Base-by-base conservation (phyloP, 2,329 filamentous ascomycete genomes). In the Cytospora piceicola region DNA sequence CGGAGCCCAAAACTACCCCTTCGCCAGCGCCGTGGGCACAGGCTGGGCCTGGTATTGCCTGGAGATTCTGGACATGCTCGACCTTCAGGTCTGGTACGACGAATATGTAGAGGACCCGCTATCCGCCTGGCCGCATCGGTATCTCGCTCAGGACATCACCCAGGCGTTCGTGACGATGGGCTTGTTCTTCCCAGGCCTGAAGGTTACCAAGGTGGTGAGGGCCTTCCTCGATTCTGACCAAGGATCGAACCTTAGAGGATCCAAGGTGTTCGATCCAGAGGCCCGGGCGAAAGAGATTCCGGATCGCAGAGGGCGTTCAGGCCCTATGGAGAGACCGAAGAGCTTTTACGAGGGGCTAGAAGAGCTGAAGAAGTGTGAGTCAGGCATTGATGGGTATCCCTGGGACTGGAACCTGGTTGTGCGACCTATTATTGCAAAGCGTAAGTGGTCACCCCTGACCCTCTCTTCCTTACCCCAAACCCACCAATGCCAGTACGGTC, bases 181-280 rank as follows among this genome's bases (percentile, higher is more conserved):
- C 0, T 72, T 79, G 8, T 81, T 81, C 71, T 80, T 80, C 67
- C 72, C 72, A 3, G 69, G 72, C 1, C 62, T 74, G 1, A 65
- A 71, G 20, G 63, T 70, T 65, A 69, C 63, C 34, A 68, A 69
- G 27, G 15, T 63, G 11, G 53, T 51, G 24, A 51, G 60, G 5
- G 36, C 55, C 1, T 63, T 51, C 22, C 29, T 63, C 15, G 60
- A 51, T 8, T 57, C 53, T n/a, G 39, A 57, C 8, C 9, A 57
- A 30, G 60, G 60, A 39, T 57, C 60, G 7, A 39, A 36, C 5
- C 56, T 63, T 20, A 57, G 57, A 39, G 34, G 12, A 3, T 57
- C 53, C 5, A 11, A 30, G 30, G 34, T 63, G 29, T 56, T 63
- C 49, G 53, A 63, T 12, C 36, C 53, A 20, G n/a, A 22, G 15